These are phyloP conservation scores for Plasmodium malariae DNA, from an alignment of 169 alveolate species.

Conservation along the genomic window DNA sequence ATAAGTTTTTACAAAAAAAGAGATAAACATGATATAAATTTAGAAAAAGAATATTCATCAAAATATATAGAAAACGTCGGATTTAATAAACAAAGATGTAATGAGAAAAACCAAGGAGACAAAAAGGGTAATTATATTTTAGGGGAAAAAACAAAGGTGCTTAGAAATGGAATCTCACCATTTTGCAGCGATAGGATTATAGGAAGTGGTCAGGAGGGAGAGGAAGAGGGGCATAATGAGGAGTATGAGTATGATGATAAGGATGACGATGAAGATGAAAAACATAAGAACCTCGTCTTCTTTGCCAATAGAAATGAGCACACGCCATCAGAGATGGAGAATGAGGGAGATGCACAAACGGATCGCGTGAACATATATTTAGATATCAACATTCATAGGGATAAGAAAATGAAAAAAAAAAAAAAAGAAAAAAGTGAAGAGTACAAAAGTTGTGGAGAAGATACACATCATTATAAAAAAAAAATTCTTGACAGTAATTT, in stretches of 20 bases:
- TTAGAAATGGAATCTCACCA: not conserved
- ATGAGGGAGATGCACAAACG: not conserved
- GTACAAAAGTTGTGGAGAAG: not conserved
- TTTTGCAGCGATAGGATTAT: too few relatives aligned
- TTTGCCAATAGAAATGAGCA: not conserved
- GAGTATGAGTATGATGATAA: not conserved
- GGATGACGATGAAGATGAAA: not conserved
- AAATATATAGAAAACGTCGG: too few relatives aligned
- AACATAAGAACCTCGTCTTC: not conserved
- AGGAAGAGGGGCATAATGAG: too few relatives aligned
- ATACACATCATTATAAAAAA: not conserved
- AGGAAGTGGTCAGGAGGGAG: not conserved
- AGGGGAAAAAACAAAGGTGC: not conserved
- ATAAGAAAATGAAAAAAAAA: conserved; percentile 1
- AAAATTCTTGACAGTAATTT: not conserved
- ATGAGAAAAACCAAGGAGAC: not conserved
- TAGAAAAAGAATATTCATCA: not conserved
- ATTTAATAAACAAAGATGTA: not conserved
- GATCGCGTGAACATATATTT: conserved; percentile 28
- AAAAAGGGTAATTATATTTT: not conserved
- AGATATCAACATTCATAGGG: conserved; percentile 68
- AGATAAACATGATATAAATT: not conserved
- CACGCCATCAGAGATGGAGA: not conserved
- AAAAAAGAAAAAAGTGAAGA: too few relatives aligned
- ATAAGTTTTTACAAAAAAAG: conserved; percentile 12